A percentile compares a stretch with the other conserved stretches of the same genome.
Evolutionary conservation across 139 green algal species (phyloP).

Genomic region (Picochlorum sp.): DNA sequence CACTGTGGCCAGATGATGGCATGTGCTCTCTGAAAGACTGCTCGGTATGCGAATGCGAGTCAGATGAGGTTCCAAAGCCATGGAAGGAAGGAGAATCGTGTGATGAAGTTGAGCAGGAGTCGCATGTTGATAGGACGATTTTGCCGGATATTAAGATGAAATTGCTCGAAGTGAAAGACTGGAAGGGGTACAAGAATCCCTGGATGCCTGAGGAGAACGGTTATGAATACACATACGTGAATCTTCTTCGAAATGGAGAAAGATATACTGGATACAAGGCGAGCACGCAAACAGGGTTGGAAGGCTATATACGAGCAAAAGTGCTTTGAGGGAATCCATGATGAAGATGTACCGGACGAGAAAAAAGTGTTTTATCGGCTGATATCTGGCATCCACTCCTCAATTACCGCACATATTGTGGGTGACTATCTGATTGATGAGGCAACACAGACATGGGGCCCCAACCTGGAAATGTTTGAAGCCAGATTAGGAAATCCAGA

Average conservation of each 20-base stretch:
- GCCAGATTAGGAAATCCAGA: conserved; percentile 45
- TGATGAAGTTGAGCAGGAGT: conserved; percentile 26
- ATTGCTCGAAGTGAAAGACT: conserved; percentile 46
- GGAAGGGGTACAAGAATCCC: conserved; percentile 82
- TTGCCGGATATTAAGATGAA: conserved; percentile 25
- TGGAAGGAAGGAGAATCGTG: conserved; percentile 56
- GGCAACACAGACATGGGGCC: conserved; percentile 44
- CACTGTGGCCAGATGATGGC: conserved; percentile 89
- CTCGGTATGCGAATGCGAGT: conserved; percentile 77
- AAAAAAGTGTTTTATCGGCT: conserved; percentile 72
- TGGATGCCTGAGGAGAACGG: conserved; percentile 81
- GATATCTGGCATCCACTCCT: conserved; percentile 86
- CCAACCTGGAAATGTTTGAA: conserved; percentile 69
- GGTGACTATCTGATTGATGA: conserved; percentile 62
- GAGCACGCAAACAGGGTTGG: conserved; percentile 89
- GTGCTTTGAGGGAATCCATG: conserved; percentile 54
- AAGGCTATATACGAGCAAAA: conserved; percentile 81
- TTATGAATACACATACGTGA: conserved; percentile 88
- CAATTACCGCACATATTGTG: conserved; percentile 80
- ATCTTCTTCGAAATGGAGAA: conserved; percentile 88
- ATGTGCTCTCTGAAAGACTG: conserved; percentile 82
- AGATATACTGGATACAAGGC: conserved; percentile 82
- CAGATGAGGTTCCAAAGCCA: conserved; percentile 62
- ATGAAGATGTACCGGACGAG: conserved; percentile 43
- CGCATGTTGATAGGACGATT: conserved; percentile 37